These are phyloP conservation scores for Pulveroboletus sp. DNA, from an alignment of 768 basidiomycete genomes.

Conservation along the genomic window DNA sequence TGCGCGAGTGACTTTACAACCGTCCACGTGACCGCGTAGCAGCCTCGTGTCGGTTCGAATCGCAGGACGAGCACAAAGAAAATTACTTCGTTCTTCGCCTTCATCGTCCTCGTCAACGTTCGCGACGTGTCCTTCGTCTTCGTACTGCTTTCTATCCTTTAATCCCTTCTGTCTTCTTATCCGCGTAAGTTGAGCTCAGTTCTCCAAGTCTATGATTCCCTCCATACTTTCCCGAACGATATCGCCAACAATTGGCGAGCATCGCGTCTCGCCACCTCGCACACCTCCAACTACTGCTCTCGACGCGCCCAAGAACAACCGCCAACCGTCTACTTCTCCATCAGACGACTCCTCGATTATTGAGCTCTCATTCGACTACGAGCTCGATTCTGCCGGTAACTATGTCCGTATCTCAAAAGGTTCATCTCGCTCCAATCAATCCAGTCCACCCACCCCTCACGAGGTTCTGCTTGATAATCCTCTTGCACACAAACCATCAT, in stretches of 20 bases:
- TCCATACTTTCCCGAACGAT: slow-evolving; percentile 18
- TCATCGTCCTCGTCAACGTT: slow-evolving; percentile 12
- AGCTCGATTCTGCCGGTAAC: slow-evolving; percentile 41
- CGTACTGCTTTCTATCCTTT: background rate
- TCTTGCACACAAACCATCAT: slow-evolving; percentile 21
- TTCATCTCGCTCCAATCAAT: slow-evolving; percentile 33
- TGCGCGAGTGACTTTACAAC: slow-evolving; percentile 14
- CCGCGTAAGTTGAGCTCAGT: slow-evolving; percentile 11
- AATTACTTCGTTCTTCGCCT: slow-evolving; percentile 13
- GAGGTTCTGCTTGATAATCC: slow-evolving; percentile 28
- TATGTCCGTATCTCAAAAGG: slow-evolving; percentile 45
- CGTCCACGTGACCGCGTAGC: slow-evolving; percentile 31
- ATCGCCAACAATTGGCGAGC: slow-evolving; percentile 30
- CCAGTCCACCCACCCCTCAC: slow-evolving; percentile 40
- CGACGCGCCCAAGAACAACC: slow-evolving; percentile 30
- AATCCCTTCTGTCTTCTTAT: background rate
- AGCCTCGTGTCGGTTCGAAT: slow-evolving; percentile 35
- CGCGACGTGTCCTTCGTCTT: slow-evolving; percentile 17
- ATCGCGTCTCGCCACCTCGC: slow-evolving; percentile 28
- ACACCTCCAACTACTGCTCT: slow-evolving; percentile 27
- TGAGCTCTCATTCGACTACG: slow-evolving; percentile 47
- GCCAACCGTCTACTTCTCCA: slow-evolving; percentile 32
- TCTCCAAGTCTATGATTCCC: slow-evolving; percentile 18
- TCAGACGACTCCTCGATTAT: slow-evolving; percentile 45
- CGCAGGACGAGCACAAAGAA: slow-evolving; percentile 23